Evolutionary conservation across 306 rosid species (phyloP).

Genomic region (Quercus cerris): DNA sequence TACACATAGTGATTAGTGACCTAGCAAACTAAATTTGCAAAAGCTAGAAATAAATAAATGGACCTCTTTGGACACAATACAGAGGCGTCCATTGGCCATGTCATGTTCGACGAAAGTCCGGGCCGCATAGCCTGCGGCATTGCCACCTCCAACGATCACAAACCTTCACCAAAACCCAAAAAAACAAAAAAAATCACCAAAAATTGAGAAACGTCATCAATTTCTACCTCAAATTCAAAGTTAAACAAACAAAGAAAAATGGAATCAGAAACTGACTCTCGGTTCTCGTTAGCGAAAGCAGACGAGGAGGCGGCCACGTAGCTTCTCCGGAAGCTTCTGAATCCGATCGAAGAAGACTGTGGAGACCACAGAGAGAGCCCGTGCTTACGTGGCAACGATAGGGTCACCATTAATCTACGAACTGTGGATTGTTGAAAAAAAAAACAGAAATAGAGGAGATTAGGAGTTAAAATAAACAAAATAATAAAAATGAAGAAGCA

Average conservation of each 20-base stretch:
- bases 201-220: neutral
- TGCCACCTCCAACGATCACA: constrained; percentile 98
- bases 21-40: neutral
- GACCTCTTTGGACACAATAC: constrained; percentile 92
- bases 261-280: constrained; percentile 47
- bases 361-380: constrained; percentile 43
- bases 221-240: neutral
- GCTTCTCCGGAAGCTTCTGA: constrained; percentile 50
- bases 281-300: constrained; percentile 67
- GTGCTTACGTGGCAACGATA: constrained; percentile 48
- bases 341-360: constrained; percentile 36
- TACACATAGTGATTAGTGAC: neutral
- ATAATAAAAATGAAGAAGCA: neutral
- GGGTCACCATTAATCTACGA: constrained; percentile 54
- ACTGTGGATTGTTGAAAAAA: constrained; percentile 23
- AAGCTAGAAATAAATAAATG: neutral
- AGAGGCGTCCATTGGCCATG: constrained; percentile 92
- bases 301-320: constrained; percentile 53
- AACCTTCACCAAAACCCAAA: constrained; percentile 34
- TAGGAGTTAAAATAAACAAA: neutral
- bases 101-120: constrained; percentile 91
- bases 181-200: neutral
- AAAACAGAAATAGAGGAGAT: constrained; percentile 8
- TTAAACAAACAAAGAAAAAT: too few species aligned
- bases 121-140: constrained; percentile 95